Conservation (phyloP, 1,139 yeast species). For the Nakaseomyces kungkrabaensis region DNA sequence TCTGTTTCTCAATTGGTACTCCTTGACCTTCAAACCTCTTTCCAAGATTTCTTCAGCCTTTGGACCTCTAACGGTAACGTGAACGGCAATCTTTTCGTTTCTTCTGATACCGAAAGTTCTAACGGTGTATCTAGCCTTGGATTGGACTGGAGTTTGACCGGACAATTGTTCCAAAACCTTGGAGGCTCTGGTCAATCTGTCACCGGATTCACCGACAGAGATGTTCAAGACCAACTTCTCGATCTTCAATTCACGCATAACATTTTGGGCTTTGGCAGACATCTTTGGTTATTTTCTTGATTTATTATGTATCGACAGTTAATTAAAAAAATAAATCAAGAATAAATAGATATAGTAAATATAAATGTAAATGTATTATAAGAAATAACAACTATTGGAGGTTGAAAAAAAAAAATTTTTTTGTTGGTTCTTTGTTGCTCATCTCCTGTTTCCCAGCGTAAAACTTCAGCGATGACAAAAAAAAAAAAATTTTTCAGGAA, state of each 20-base stretch:
- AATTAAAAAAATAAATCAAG: background rate
- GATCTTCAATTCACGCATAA: slow-evolving; percentile 98
- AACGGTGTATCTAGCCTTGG: slow-evolving; percentile 99
- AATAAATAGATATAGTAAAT: background rate
- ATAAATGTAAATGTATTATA: background rate
- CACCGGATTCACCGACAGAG: slow-evolving; percentile 99
- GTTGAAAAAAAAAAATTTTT: background rate
- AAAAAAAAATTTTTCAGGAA: no score
- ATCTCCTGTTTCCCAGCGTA: no score
- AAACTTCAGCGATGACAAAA: no score
- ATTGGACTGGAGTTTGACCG: slow-evolving; percentile 99
- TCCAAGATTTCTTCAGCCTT: slow-evolving; percentile 99
- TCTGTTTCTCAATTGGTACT: slow-evolving; percentile 87
- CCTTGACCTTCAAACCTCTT: slow-evolving; percentile 99
- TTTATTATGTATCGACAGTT: background rate
- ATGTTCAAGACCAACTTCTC: slow-evolving; percentile 99
- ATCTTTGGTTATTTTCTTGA: slow-evolving; percentile 11
- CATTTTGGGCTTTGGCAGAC: slow-evolving; percentile 46
- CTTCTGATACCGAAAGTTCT: slow-evolving; percentile 99
- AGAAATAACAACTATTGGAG: no score
- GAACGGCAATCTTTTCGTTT: slow-evolving; percentile 99
- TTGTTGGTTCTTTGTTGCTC: background rate
- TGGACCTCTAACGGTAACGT: slow-evolving; percentile 99
- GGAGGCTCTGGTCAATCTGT: slow-evolving; percentile 99
- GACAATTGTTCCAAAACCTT: slow-evolving; percentile 99